Conservation (phyloP, 768 basidiomycete genomes). For the Pulveroboletus ravenelii region DNA sequence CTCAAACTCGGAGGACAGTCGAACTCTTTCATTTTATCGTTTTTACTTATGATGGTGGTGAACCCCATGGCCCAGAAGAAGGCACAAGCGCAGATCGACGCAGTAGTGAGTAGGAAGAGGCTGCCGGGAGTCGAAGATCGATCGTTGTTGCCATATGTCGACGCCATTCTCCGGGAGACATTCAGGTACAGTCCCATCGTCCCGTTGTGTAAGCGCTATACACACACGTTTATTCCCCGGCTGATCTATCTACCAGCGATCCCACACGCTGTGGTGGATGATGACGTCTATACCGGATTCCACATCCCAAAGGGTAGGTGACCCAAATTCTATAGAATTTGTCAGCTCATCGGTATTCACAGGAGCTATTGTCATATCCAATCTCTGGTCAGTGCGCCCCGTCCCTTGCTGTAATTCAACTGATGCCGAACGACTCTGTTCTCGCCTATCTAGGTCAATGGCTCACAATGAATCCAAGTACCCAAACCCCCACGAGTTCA, state of each 20-base stretch:
- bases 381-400: conserved; percentile 15
- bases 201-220: conserved; percentile 12
- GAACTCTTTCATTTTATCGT: conserved; percentile 20
- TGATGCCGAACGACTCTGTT: not conserved
- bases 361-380: conserved; percentile 16
- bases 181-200: conserved; percentile 12
- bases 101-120: conserved; percentile 9
- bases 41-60: conserved; percentile 18
- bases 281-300: conserved; percentile 44
- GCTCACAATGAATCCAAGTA: conserved; percentile 29
- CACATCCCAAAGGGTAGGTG: conserved; percentile 42
- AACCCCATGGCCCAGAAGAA: conserved; percentile 14
- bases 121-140: conserved; percentile 16
- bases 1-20: conserved; percentile 12
- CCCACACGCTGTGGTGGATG: conserved; percentile 32
- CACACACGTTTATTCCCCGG: not conserved
- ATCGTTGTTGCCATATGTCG: conserved; percentile 16
- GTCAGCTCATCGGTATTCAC: not conserved
- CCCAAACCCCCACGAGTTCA: conserved; percentile 34
- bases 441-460: conserved; percentile 18
- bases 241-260: conserved; percentile 14
- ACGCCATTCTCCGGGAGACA: conserved; percentile 18
- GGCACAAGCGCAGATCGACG: conserved; percentile 22
- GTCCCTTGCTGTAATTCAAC: not conserved
- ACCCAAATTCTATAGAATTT: not conserved